phyloP scores from a whole-genome alignment of 257 asterid species.

The Craterostigma plantagineum region DNA sequence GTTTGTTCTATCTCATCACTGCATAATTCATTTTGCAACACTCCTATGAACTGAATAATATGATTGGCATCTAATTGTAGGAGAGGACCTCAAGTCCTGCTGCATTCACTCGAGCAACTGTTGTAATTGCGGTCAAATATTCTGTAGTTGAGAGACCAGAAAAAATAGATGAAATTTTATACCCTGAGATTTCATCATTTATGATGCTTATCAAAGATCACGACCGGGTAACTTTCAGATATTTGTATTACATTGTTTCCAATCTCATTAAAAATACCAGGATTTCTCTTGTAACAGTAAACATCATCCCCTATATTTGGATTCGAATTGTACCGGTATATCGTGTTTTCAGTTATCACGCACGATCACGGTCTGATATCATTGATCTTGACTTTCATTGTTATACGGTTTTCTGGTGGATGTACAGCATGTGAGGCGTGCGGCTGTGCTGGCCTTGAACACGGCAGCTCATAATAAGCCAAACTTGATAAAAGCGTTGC shows the following conservation, averaged over 20 bases:
- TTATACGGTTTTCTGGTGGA: slow-evolving; percentile 14
- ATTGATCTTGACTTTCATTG: neutral
- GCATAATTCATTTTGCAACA: neutral
- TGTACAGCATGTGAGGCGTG: slow-evolving; percentile 97
- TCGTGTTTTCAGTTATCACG: too few relatives aligned
- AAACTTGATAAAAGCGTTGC: slow-evolving; percentile 67
- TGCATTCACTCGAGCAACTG: slow-evolving; percentile 95
- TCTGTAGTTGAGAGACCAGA: slow-evolving; percentile 91
- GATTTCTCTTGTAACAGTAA: too few relatives aligned
- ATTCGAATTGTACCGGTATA: too few relatives aligned
- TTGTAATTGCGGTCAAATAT: slow-evolving; percentile 82
- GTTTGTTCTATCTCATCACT: slow-evolving; percentile 1
- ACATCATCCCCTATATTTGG: too few relatives aligned
- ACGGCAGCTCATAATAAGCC: slow-evolving; percentile 99
- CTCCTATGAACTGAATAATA: neutral
- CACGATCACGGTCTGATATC: too few relatives aligned
- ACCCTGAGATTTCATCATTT: slow-evolving; percentile 76
- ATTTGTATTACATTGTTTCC: too few relatives aligned
- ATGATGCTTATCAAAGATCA: slow-evolving; percentile 85
- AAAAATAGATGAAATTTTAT: slow-evolving; percentile 78
- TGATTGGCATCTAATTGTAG: slow-evolving; percentile 20
- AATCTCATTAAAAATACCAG: too few relatives aligned
- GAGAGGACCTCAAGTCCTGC: slow-evolving; percentile 70
- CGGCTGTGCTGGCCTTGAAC: slow-evolving; percentile 93
- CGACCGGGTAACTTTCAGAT: slow-evolving; percentile 79